phyloP scores from a whole-genome alignment of 2,329 filamentous ascomycete genomes.

The Pestalotiopsis sp. region DNA sequence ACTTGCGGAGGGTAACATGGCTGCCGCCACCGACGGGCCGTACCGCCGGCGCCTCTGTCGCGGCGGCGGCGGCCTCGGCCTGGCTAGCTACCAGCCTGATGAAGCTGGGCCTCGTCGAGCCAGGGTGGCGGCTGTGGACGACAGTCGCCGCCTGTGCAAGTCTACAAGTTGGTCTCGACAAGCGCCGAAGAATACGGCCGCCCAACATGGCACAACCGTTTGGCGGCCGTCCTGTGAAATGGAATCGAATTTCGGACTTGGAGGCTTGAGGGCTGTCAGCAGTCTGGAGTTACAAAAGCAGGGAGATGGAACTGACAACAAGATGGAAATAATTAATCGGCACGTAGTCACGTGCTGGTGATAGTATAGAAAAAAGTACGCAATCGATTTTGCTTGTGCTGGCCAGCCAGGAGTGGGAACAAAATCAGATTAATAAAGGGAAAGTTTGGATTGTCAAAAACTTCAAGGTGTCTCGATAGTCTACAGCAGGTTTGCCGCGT shows the following conservation, averaged over 20 bases:
- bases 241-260: not conserved
- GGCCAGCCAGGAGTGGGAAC: too few relatives aligned
- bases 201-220: slow-evolving; percentile 24
- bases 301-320: not conserved
- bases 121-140: not conserved
- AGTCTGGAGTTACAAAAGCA: not conserved
- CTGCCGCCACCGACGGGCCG: not conserved
- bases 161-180: slow-evolving; percentile 9
- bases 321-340: not conserved
- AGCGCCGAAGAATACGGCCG: slow-evolving; percentile 21
- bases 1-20: slow-evolving; percentile 69
- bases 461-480: too few relatives aligned
- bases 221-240: not conserved
- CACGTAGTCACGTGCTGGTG: not conserved
- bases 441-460: too few relatives aligned
- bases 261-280: not conserved
- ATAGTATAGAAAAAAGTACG: not conserved
- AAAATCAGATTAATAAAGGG: too few relatives aligned
- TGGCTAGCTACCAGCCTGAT: not conserved
- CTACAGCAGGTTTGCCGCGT: too few relatives aligned
- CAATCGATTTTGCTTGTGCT: not conserved
- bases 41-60: not conserved
- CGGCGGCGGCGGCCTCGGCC: not conserved
- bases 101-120: not conserved
- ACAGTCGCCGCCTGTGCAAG: slow-evolving; percentile 7